phyloP scores from a whole-genome alignment of 1,284 basidiomycete genomes.

The Ustilago loliicola region DNA sequence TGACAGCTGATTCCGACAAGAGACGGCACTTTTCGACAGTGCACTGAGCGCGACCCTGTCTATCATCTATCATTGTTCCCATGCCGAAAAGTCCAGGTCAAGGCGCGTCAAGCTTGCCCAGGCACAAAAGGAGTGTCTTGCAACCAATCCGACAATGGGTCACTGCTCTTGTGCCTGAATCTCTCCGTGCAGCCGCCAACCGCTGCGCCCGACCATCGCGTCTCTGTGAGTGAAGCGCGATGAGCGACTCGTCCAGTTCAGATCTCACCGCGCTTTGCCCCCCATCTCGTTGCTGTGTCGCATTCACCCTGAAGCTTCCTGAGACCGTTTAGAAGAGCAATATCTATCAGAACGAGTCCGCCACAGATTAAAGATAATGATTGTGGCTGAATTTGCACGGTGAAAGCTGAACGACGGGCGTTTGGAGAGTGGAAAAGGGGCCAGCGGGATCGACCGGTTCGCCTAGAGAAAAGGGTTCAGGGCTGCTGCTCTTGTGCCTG shows the following conservation, averaged over 20 bases:
- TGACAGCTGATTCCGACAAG: constrained; percentile 28
- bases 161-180: neutral
- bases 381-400: neutral
- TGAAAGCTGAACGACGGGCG: too few relatives aligned
- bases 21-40: constrained; percentile 24
- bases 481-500: neutral
- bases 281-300: neutral
- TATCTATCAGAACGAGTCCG: neutral
- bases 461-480: constrained; percentile 1
- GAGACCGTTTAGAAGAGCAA: neutral
- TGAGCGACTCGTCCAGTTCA: constrained; percentile 17
- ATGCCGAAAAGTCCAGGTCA: neutral
- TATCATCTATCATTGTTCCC: constrained; percentile 1
- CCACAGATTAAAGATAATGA: neutral
- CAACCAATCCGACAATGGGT: neutral
- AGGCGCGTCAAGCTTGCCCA: neutral
- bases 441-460: constrained; percentile 4
- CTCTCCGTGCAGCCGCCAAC: neutral
- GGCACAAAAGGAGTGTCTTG: neutral
- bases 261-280: neutral
- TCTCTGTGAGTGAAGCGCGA: constrained; percentile 3
- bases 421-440: neutral
- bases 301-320: too few relatives aligned
- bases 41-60: constrained; percentile 10
- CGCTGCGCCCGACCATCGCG: neutral